Percentiles rank a stretch among this genome's conserved stretches.
These are phyloP conservation scores for Candolleomyces efflorescens DNA, from an alignment of 768 basidiomycete species.

Conservation along the genomic window DNA sequence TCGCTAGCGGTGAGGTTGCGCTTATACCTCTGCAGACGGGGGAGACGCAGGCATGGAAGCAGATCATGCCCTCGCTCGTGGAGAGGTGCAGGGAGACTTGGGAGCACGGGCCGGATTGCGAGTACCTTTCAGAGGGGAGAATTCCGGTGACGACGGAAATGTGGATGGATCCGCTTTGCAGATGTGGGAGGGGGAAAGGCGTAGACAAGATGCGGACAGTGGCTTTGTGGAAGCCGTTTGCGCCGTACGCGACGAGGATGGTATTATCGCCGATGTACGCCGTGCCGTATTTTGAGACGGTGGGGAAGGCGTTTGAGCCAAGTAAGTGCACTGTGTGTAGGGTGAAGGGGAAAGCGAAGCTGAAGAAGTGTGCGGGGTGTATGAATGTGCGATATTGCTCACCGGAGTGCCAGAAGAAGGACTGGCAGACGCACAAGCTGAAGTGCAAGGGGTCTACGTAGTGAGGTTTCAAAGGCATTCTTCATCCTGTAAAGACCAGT, in stretches of 20 bases:
- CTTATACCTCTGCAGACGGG: slow-evolving; percentile 20
- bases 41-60: slow-evolving; percentile 44
- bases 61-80: slow-evolving; percentile 43
- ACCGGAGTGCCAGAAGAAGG: slow-evolving; percentile 8
- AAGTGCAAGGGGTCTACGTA: slow-evolving; percentile 1
- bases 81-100: slow-evolving; percentile 50
- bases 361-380: slow-evolving; percentile 5
- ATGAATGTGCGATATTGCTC: slow-evolving; percentile 9
- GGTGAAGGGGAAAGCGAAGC: neutral
- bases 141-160: slow-evolving; percentile 37
- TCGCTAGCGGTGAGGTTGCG: slow-evolving; percentile 8
- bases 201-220: slow-evolving; percentile 30
- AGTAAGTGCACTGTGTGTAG: slow-evolving; percentile 5
- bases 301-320: neutral
- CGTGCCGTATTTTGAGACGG: slow-evolving; percentile 41
- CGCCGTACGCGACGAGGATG: slow-evolving; percentile 41
- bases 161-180: slow-evolving; percentile 41
- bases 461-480: no score
- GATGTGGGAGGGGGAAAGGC: slow-evolving; percentile 49
- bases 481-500: no score
- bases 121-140: slow-evolving; percentile 34
- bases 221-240: slow-evolving; percentile 33
- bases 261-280: slow-evolving; percentile 54
- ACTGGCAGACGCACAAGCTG: slow-evolving; percentile 9
- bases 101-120: slow-evolving; percentile 43